Base-by-base conservation (phyloP, 352 stramenopile species). In the Globisporangium yorkense region DNA sequence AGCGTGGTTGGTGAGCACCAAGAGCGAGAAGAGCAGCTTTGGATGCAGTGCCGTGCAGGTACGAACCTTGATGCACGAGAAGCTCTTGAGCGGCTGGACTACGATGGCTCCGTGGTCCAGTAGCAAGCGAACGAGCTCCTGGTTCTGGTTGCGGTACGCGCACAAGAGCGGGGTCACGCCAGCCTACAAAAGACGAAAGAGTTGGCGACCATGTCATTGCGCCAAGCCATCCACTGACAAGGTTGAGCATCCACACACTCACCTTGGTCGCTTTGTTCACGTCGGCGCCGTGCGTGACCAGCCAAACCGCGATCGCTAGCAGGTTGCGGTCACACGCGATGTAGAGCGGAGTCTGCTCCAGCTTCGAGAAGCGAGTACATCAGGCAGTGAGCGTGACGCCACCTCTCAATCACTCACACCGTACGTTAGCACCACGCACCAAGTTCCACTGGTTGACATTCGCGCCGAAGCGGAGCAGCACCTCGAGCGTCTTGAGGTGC, bases 281-380 rank as follows among this genome's bases (percentile, higher is more conserved):
- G 37, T 87, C 73, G 6, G 72, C 74, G 8, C 71, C 76, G 45
- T 87, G 76, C 9, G 74, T 53, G 15, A 89, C 46, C 6, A 89
- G 66, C 77, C 74, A 89, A 21, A 55, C 59, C 7, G 63, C 71
- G 40, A 87, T 56, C 0, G 50, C 33, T n/a, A 71, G 5, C 21
- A 80, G 21, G 27, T 86, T 75, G 35, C 65, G 68, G 21, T 89
- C 72, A 45, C 76, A 87, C 1, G 79, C 76, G 16, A 86, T 51
- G 29, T 77, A 83, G 51, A 89, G 45, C 13, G 79, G 54, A 7
- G 74, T 87, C 49, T 89, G 76, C 60, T 83, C 74, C 9, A 89
- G 57, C 74, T 88, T 20, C 2, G 7, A 46, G 31, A 10, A 3
- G 5, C 20, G 4, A 46, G 8, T 20, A 10, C 29, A 24, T 24